Evolutionary conservation across 2,329 filamentous ascomycete species (phyloP).

Genomic region (Torrubiella hemipterigena): DNA sequence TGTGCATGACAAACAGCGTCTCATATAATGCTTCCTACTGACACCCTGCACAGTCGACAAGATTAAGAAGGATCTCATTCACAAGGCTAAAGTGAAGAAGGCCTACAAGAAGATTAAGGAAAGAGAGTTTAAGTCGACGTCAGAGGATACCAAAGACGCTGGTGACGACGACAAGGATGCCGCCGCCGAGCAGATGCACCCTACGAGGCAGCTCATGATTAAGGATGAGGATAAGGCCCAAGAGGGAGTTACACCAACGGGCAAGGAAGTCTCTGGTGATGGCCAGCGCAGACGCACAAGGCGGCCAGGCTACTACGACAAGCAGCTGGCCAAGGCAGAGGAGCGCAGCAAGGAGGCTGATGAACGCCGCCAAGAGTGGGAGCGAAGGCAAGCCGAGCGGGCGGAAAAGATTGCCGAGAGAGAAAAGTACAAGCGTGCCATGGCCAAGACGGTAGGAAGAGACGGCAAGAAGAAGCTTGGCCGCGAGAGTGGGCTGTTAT

Average conservation of each 20-base stretch:
- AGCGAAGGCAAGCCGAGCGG: constrained; percentile 46
- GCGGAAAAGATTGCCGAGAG: constrained; percentile 54
- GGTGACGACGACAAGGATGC: constrained; percentile 8
- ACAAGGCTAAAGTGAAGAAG: constrained; percentile 89
- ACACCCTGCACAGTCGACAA: constrained; percentile 51
- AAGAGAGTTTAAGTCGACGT: constrained; percentile 20
- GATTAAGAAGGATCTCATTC: constrained; percentile 80
- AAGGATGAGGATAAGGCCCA: constrained; percentile 25
- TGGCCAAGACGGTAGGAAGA: constrained; percentile 63
- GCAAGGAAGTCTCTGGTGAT: constrained; percentile 12
- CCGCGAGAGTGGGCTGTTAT: constrained; percentile 63
- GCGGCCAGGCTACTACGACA: constrained; percentile 50
- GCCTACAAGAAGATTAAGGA: constrained; percentile 79
- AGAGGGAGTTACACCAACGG: constrained; percentile 9
- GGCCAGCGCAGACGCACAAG: constrained; percentile 22
- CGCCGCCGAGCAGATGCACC: constrained; percentile 18
- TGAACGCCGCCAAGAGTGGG: constrained; percentile 26
- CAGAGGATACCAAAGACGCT: constrained; percentile 8
- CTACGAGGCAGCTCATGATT: constrained; percentile 26
- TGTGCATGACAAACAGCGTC: constrained; percentile 2
- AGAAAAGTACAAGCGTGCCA: constrained; percentile 50
- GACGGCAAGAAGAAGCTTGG: constrained; percentile 72
- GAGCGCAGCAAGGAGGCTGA: constrained; percentile 27
- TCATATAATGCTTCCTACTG: constrained; percentile 2
- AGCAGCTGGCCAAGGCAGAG: constrained; percentile 41